phyloP scores from a whole-genome alignment of 2,329 filamentous ascomycete species.

The Cordyceps cateniannulata region DNA sequence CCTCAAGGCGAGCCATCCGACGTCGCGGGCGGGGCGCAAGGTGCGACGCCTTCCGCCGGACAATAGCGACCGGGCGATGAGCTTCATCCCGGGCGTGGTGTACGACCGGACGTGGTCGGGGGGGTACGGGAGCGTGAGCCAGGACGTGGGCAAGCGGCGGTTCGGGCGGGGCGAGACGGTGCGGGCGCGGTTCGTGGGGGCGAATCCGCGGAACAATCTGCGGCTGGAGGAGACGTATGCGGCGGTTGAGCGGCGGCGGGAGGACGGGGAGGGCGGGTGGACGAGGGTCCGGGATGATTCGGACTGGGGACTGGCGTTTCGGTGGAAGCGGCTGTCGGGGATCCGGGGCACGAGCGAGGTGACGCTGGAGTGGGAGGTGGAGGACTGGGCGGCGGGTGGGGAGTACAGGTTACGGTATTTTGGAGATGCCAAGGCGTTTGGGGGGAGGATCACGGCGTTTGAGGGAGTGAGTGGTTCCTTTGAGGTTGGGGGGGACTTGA shows the following conservation, averaged over 20 bases:
- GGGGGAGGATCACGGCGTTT: conserved; percentile 60
- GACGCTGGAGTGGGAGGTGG: conserved; percentile 71
- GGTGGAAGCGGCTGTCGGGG: conserved; percentile 68
- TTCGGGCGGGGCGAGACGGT: conserved; percentile 55
- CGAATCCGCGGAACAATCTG: conserved; percentile 83
- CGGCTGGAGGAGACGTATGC: conserved; percentile 71
- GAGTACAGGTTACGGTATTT: conserved; percentile 74
- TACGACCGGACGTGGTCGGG: conserved; percentile 60
- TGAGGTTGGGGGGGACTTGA: conserved; percentile 6
- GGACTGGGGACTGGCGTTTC: conserved; percentile 77
- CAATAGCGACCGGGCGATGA: conserved; percentile 67
- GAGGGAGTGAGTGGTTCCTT: conserved; percentile 58
- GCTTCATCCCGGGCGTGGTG: conserved; percentile 73
- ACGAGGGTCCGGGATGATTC: conserved; percentile 61
- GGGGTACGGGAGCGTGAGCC: conserved; percentile 61
- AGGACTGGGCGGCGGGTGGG: conserved; percentile 50
- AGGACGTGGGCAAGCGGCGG: conserved; percentile 37
- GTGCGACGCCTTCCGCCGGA: conserved; percentile 62
- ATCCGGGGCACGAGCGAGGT: conserved; percentile 71
- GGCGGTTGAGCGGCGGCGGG: conserved; percentile 52
- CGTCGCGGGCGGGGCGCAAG: conserved; percentile 22
- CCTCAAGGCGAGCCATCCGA: conserved; percentile 43
- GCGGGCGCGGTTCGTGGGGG: conserved; percentile 67
- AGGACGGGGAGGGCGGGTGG: conserved; percentile 43
- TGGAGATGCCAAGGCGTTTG: conserved; percentile 66